These are phyloP conservation scores for Hordeum vulgare DNA, from an alignment of 176 grass and related monocot genomes.

Conservation along the genomic window DNA sequence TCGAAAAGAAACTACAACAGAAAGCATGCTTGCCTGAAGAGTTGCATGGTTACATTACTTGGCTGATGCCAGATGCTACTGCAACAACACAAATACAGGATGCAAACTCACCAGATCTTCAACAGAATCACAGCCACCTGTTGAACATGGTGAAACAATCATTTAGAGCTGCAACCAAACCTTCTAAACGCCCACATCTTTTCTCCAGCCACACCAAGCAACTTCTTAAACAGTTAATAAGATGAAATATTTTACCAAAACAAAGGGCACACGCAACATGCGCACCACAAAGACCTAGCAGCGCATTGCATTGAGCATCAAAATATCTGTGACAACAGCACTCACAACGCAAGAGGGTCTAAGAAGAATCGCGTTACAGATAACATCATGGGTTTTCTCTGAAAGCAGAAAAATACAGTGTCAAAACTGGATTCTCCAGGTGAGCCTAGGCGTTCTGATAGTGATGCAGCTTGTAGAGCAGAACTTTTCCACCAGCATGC, in stretches of 20 bases:
- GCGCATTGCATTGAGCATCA: not conserved
- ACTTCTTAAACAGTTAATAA: no score
- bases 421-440: constrained; percentile 9
- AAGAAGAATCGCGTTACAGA: not conserved
- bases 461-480: constrained; percentile 81
- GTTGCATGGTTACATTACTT: not conserved
- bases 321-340: not conserved
- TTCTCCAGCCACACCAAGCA: not conserved
- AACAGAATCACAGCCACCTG: not conserved
- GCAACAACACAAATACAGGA: not conserved
- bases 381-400: not conserved
- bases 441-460: constrained; percentile 47
- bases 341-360: not conserved
- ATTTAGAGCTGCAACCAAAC: not conserved
- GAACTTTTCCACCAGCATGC: constrained; percentile 56
- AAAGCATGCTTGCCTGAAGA: not conserved
- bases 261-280: not conserved
- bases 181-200: not conserved
- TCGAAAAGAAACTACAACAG: not conserved
- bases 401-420: not conserved
- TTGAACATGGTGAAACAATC: not conserved
- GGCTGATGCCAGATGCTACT: no score
- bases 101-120: not conserved
- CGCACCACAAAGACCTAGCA: not conserved
- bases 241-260: not conserved